Evolutionary conservation across 225 moss, liverwort and hornwort genomes (phyloP).

Genomic region (Marchantia paleacea): DNA sequence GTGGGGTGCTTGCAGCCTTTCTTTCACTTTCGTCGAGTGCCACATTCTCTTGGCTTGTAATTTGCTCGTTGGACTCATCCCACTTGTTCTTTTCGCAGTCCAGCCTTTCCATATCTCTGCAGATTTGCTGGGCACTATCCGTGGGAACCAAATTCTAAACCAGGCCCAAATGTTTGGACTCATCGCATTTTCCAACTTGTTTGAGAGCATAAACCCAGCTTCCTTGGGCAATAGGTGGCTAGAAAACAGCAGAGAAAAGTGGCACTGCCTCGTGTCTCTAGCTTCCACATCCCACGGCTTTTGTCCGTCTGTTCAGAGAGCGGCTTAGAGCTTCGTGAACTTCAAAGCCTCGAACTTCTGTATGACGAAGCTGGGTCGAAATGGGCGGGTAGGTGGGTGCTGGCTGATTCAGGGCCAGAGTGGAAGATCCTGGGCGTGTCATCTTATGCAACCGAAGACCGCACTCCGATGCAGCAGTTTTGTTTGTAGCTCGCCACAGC

Average conservation of each 20-base stretch:
- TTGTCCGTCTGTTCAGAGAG: not conserved
- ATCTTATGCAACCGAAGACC: too few relatives aligned
- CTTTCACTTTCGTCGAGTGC: not conserved
- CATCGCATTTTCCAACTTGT: not conserved
- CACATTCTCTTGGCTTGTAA: conserved; percentile 5
- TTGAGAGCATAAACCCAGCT: not conserved
- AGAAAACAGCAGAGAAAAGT: not conserved
- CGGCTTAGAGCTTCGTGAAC: not conserved
- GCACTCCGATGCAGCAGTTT: too few relatives aligned
- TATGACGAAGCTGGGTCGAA: too few relatives aligned
- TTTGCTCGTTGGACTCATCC: conserved; percentile 1
- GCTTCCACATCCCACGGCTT: not conserved
- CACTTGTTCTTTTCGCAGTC: not conserved
- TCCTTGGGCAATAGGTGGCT: not conserved
- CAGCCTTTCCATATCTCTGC: not conserved
- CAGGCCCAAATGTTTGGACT: not conserved
- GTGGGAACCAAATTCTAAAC: not conserved
- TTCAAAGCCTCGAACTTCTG: not conserved
- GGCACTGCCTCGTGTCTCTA: not conserved
- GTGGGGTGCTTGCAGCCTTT: too few relatives aligned
- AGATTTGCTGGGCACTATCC: not conserved
- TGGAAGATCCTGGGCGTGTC: too few relatives aligned
- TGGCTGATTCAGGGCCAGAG: too few relatives aligned
- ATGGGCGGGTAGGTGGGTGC: too few relatives aligned
- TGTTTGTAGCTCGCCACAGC: too few relatives aligned